Base-by-base conservation (phyloP, 306 rosid species). In the Lathyrus sativus region DNA sequence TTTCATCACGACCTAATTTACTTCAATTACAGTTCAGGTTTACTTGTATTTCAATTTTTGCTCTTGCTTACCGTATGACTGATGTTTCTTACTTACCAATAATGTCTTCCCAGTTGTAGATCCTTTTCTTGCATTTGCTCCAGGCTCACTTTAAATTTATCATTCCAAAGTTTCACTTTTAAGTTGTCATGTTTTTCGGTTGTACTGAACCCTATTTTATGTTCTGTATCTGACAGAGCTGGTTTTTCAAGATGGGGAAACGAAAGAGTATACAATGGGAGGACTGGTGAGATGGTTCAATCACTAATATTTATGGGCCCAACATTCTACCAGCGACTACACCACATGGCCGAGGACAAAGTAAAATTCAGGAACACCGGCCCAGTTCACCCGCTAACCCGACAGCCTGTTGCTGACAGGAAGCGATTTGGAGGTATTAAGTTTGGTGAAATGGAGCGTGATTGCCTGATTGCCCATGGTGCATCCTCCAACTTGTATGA, bases 401-500 rank as follows among this genome's bases (percentile, higher is more conserved):
- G 99, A 35, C 99, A 95, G 70, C 99, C 99, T 0, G 99, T 95
- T 43, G 97, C 97, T 1, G 99, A 95, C 65, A 67, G 99, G 65
- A 95, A 95, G 73, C 87, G 99, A 15, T 95, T 90, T 63, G 99
- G 99, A 49, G 99, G 99, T 18, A 83, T 95, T 67, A 95, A 95
- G 72, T 95, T 95, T 11, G 99, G 99, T 29, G 99, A 95, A 74
- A 95, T 95, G 99, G 99, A 95, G 79, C 90, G 99, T 3, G 99
- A 95, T 76, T 95, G 99, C 75, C 85, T 95, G 11, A 82, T 95
- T 5, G 99, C 99, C 11, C 99, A 95, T 3, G 99, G 99, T 33
- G 99, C 99, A 24, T 90, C 99, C 0, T 95, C 97, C 28, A 95
- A 95, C 82, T 76, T 95, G 72, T 88, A 95, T 9, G 99, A 95